Conservation (phyloP, 2,329 filamentous ascomycete genomes). For the Trichoderma brevicompactum region DNA sequence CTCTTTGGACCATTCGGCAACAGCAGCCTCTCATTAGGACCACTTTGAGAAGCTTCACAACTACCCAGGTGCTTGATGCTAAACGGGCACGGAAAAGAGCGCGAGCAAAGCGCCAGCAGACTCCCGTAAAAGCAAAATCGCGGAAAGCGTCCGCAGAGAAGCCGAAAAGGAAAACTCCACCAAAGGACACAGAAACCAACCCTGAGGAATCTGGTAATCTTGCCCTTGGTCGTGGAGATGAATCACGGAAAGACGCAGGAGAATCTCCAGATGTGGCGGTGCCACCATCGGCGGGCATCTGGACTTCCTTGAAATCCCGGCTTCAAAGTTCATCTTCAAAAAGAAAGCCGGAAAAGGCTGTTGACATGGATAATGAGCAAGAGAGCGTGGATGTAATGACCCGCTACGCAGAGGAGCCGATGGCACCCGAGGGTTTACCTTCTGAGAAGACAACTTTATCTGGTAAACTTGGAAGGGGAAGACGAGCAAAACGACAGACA, state of each 20-base stretch:
- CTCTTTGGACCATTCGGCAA: conserved; percentile 1
- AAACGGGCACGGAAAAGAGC: neutral
- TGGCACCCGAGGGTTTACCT: neutral
- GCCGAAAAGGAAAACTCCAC: neutral
- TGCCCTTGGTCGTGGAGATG: neutral
- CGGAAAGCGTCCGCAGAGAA: neutral
- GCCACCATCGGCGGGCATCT: conserved; percentile 31
- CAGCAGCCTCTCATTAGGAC: neutral
- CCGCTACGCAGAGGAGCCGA: conserved; percentile 7
- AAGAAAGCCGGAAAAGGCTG: neutral
- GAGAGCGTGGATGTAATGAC: conserved; percentile 8
- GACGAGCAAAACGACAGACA: neutral
- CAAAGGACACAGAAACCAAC: neutral
- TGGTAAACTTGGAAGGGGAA: conserved; percentile 6
- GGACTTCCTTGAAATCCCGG: conserved; percentile 39
- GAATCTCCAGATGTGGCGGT: conserved; percentile 1
- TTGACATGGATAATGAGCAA: neutral
- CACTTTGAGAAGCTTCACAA: neutral
- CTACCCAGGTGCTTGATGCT: neutral
- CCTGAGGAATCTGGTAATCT: neutral
- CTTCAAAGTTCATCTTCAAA: conserved; percentile 31
- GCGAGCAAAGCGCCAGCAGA: neutral
- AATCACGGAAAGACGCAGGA: neutral
- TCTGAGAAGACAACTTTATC: conserved; percentile 14
- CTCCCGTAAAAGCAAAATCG: neutral